Evolutionary conservation across 2,329 filamentous ascomycete genomes (phyloP), one percentile per base, ranked within the genome.

Genomic region (Xylariaceae sp.): DNA sequence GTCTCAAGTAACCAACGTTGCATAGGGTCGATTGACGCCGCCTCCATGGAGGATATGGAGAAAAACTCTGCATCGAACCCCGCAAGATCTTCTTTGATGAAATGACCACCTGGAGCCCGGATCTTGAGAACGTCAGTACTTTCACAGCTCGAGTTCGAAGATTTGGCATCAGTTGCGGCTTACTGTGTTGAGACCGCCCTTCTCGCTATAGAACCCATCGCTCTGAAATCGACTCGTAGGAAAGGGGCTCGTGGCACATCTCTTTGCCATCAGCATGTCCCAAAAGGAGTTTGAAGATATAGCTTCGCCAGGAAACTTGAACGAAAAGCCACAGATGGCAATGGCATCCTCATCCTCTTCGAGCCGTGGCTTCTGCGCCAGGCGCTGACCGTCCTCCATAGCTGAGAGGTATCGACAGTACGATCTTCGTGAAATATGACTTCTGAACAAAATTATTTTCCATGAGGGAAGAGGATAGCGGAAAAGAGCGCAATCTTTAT

Each of bases 1-100:
- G 54, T 48, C 36, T 62, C 55, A 2, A 57, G 49, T 7, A 52
- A 37, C 45, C 53, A 45, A 29, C 51, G 19, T 19, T 51, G 51
- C 41, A 42, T 40, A 1, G 51, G 51, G 22, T 54, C 51, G 40
- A 61, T 58, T 2, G 44, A 35, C 22, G 48, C 37, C 14, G 57
- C 57, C 36, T 62, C 57, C 3, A 39, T 19, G 10, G 48, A 41
- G 1, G 48, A 35, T 3, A 53, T 47, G 2, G 48, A 50, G 35
- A 53, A 53, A 36, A 54, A 54, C 4, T 21, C 5, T 0, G 51
- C 51, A 42, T 54, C 51, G 20, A 54, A 54, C 1, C 16, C 22
- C 5, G 34, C 22, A 2, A 45, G 16, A 27, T 51, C 44, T 2
- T 48, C 39, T 4, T 39, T 7, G 14, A 54, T 33, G 41, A 51